A percentile compares a stretch with the other conserved stretches of the same genome.
These are phyloP conservation scores for Kingdonia uniflora DNA, from an alignment of 164 flowering plant species.

Conservation along the genomic window DNA sequence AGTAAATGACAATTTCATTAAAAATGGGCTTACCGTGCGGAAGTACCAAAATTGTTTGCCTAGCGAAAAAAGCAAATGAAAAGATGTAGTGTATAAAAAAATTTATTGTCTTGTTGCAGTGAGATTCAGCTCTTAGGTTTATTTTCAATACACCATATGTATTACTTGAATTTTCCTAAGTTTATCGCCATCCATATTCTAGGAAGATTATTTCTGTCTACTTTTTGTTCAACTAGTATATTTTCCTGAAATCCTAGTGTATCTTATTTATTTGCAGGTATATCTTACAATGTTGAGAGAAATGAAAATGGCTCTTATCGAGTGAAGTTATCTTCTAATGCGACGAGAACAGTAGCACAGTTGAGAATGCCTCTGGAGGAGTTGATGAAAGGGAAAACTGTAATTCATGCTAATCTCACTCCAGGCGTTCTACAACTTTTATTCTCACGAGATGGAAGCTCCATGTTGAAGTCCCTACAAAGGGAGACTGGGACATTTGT, in stretches of 20 bases:
- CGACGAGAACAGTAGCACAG: constrained; percentile 78
- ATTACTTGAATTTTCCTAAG: too few species aligned
- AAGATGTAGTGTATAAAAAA: too few species aligned
- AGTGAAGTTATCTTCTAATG: constrained; percentile 69
- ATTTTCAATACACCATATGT: too few species aligned
- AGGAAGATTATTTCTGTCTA: too few species aligned
- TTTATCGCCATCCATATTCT: too few species aligned
- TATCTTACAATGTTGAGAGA: constrained; percentile 33
- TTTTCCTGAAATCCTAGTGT: not conserved
- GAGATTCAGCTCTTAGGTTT: too few species aligned
- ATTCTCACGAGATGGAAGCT: constrained; percentile 52
- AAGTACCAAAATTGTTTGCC: too few species aligned
- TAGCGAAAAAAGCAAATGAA: too few species aligned
- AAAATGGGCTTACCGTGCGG: too few species aligned
- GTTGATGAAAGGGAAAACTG: constrained; percentile 61
- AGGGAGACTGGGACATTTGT: constrained; percentile 59
- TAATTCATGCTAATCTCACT: constrained; percentile 45
- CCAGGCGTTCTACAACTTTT: constrained; percentile 49
- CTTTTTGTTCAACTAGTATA: too few species aligned
- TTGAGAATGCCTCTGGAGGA: constrained; percentile 68
- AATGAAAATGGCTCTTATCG: constrained; percentile 63
- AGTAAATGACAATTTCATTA: too few species aligned
- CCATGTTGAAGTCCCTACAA: constrained; percentile 44
- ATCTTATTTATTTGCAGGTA: constrained; percentile 33
- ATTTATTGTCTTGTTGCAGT: too few species aligned